Percentiles rank a stretch among this genome's conserved stretches.
These are phyloP conservation scores for Cicer arietinum DNA, from an alignment of 306 rosid species.

Conservation along the genomic window DNA sequence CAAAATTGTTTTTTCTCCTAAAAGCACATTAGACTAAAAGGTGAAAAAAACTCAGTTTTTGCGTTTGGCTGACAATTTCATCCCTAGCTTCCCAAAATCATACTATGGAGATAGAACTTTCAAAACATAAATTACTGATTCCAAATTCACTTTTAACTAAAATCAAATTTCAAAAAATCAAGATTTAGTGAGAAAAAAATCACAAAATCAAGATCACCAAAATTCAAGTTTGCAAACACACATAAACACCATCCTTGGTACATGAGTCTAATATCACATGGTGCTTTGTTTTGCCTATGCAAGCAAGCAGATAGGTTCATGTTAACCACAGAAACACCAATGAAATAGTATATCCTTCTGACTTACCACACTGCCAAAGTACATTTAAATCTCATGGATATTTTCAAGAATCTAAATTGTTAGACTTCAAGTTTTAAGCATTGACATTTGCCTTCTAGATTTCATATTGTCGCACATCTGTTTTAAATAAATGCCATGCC, in stretches of 20 bases:
- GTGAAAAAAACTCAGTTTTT: background rate
- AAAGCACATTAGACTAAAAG: background rate
- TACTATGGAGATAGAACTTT: background rate
- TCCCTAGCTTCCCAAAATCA: background rate
- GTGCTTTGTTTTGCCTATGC: background rate
- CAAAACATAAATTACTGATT: background rate
- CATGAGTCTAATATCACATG: background rate
- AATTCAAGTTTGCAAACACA: constrained; percentile 10
- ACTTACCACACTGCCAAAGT: constrained; percentile 11
- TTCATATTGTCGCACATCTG: constrained; percentile 8
- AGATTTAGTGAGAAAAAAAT: background rate
- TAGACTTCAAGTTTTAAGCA: constrained; percentile 14
- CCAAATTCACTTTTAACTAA: background rate
- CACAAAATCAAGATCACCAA: background rate
- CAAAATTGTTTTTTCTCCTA: background rate
- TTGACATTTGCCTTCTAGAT: constrained; percentile 12
- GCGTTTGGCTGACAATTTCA: background rate
- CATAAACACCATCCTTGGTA: background rate
- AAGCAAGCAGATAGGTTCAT: constrained; percentile 11
- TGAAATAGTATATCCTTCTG: constrained; percentile 9
- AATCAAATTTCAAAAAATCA: background rate
- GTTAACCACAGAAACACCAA: constrained; percentile 17
- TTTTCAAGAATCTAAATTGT: constrained; percentile 3
- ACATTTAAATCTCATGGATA: background rate
- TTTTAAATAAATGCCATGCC: constrained; percentile 26